Percentiles rank a stretch among this genome's conserved stretches.
Conservation (phyloP, 345 rosid genomes). For the Kernera saxatilis region DNA sequence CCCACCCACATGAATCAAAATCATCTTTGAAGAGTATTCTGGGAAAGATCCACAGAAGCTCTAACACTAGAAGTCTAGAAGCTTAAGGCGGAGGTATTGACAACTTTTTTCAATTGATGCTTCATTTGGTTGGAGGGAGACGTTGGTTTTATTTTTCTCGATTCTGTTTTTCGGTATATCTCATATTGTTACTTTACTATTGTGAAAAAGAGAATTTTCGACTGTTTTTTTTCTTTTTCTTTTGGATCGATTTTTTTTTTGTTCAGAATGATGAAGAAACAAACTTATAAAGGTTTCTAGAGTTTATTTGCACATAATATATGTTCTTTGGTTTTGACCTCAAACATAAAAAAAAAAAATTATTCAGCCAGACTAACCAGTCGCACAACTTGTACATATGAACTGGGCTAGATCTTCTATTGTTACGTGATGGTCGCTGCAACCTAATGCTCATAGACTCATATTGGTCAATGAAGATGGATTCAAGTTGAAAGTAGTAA, state of each 20-base stretch:
- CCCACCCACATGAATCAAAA: slow-evolving; percentile 1
- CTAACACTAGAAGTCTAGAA: slow-evolving; percentile 8
- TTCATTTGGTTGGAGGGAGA: slow-evolving; percentile 16
- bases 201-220: not conserved
- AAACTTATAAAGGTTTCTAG: slow-evolving; percentile 7
- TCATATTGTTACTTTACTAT: slow-evolving; percentile 1
- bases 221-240: not conserved
- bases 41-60: slow-evolving; percentile 1
- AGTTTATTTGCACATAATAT: not conserved
- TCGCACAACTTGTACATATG: not conserved
- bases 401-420: not conserved
- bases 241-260: not conserved
- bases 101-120: not conserved
- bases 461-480: not conserved
- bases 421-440: not conserved
- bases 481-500: not conserved
- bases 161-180: slow-evolving; percentile 13
- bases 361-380: not conserved
- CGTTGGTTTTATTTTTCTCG: slow-evolving; percentile 1
- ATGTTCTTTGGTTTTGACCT: not conserved
- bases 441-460: not conserved
- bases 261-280: slow-evolving; percentile 11
- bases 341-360: not conserved
- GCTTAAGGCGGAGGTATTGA: not conserved
- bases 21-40: slow-evolving; percentile 3